Base-by-base conservation (phyloP, 179 eudicot species). In the Beta lomatogona region DNA sequence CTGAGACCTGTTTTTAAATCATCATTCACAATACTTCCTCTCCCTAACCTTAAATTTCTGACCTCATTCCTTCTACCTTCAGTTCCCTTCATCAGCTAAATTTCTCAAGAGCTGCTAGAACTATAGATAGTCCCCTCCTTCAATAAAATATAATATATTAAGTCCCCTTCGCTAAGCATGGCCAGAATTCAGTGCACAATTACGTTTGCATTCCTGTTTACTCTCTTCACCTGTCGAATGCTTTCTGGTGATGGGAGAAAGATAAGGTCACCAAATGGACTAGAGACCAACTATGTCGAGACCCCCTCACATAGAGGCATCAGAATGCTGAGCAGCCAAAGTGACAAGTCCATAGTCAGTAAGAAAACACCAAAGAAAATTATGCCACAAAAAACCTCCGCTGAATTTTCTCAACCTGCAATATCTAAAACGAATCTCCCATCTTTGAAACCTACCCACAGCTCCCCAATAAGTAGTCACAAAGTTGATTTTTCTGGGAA, bases 201-300 rank as follows among this genome's bases (percentile, higher is more conserved):
- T 45, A 63, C 65, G 14, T 12, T 25, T 50, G 74, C 53, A 63
- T 45, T 79, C 45, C 44, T 83, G 15, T 76, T 70, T 44, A 71
- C 69, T 63, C 18, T 84, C 25, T 14, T 76, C 18, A 61, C 31
- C 21, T 52, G 55, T 81, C 86, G 65, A 64, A 77, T 80, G 55
- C 55, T 77, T 71, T 71, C 78, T 22, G 48, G 77, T 31, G 83
- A 84, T 80, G 86, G 81, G 25, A 80, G 83, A 75, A 78, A n/a
- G 6, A 76, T 84, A 76, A 71, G 28, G 68, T 71, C 81, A 71
- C 70, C 9, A 54, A 63, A 69, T 25, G 36, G 53, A 79, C 79
- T 15, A 58, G 54, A n/a, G 66, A 52, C 67, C 80, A 79, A 50
- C 55, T 36, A 13, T 52, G 81, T 59, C 50, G 60, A 74, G 18